These are phyloP conservation scores for Sarocladium oryzae DNA, from an alignment of 2,329 filamentous ascomycete genomes.

Conservation along the genomic window DNA sequence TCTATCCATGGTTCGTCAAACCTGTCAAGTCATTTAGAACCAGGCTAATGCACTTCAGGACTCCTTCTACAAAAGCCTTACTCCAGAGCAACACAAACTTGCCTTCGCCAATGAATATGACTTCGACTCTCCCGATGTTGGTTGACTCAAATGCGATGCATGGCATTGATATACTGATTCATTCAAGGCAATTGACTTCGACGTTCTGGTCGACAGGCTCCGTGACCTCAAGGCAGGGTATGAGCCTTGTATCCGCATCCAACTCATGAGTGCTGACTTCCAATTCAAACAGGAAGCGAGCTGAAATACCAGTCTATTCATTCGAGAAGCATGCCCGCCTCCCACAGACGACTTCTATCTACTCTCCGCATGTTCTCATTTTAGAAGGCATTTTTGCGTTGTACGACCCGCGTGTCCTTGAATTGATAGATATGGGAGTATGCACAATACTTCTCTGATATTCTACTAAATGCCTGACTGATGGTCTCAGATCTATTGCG, in stretches of 20 bases:
- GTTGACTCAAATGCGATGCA: conserved; percentile 9
- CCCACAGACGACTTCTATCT: conserved; percentile 76
- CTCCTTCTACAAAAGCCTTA: conserved; percentile 92
- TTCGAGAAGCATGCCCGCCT: conserved; percentile 85
- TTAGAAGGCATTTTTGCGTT: conserved; percentile 94
- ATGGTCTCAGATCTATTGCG: conserved; percentile 71
- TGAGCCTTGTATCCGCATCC: conserved; percentile 17
- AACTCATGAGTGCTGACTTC: conserved; percentile 10
- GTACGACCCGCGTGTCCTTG: conserved; percentile 77
- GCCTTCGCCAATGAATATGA: conserved; percentile 92
- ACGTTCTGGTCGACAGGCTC: conserved; percentile 72
- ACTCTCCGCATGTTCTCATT: conserved; percentile 92
- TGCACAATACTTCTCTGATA: conserved; percentile 6
- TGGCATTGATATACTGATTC: not conserved
- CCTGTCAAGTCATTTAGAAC: not conserved
- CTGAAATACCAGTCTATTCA: conserved; percentile 91
- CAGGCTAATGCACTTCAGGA: conserved; percentile 50
- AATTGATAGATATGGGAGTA: conserved; percentile 86
- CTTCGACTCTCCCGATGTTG: conserved; percentile 80
- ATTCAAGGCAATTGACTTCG: conserved; percentile 78
- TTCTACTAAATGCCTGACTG: not conserved
- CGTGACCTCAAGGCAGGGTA: conserved; percentile 89
- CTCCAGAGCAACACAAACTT: conserved; percentile 66
- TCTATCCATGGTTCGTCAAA: conserved; percentile 71
- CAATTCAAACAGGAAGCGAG: conserved; percentile 58